Evolutionary conservation across 108 stramenopile genomes (phyloP), one percentile per base, ranked within the genome.

Genomic region (Cyclotella cryptica): DNA sequence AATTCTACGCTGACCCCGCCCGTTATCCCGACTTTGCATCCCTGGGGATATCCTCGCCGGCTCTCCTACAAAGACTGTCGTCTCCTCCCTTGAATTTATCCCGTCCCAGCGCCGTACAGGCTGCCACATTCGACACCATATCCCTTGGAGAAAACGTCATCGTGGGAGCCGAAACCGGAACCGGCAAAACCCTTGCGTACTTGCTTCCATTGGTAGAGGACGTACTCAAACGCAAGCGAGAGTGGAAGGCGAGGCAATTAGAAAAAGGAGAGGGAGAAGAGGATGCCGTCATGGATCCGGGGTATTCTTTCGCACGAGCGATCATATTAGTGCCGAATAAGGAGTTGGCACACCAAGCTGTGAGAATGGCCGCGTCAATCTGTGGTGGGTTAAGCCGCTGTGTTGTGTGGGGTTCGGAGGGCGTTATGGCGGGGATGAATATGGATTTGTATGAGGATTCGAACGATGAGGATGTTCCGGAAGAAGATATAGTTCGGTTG

Each of bases 161-260:
- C 47, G 79, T 99, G 61, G 96, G 96, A 19, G 89, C 93, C 43
- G 97, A 99, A 80, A 99, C 98, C 6, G 98, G 98, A 26, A 81
- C 84, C 19, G 98, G 98, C 10, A 99, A 99, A 74, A 99, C 97
- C n/a, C 83, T 98, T 64, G 96, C 97, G 8, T 99, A 98, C 81
- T 84, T 98, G 57, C 73, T 98, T 62, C 98, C 98, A 10, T 69
- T 93, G 58, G 69, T 97, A 59, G 90, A 97, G 42, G 87, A 91
- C 67, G 74, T 96, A 44, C 71, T 96, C 46, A 58, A 55, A 42
- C 70, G 88, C 39, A 92, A 95, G 72, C 49, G 72, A 59, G 82
- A 83, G 41, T 77, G 82, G 76, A 83, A 73, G 62, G 58, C 53
- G 49, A 84, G 46, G 64, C 35, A 19, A 35, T 7, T n/a, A 59